Percentiles rank a stretch among this genome's conserved stretches.
Conservation (phyloP, 2,329 filamentous ascomycete genomes). For the Pestalotiopsis sp. region DNA sequence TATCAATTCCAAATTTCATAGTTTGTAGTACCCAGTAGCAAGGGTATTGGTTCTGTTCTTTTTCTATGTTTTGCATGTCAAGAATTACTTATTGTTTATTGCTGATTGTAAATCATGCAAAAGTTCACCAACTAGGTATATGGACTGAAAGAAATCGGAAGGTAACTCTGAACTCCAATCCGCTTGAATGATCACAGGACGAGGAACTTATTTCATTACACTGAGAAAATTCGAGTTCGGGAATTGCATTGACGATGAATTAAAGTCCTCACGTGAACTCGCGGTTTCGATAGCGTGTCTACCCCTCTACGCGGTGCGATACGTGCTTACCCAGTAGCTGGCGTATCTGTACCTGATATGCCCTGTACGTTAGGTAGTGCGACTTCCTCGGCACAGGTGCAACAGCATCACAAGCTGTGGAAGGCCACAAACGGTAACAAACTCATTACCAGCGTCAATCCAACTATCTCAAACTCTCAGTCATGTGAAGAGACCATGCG, state of each 20-base stretch:
- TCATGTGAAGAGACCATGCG: background rate
- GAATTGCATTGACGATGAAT: background rate
- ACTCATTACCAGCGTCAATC: background rate
- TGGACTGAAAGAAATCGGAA: no score
- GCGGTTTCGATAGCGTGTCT: background rate
- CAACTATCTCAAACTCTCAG: background rate
- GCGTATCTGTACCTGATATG: background rate
- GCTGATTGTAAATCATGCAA: no score
- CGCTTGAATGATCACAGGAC: no score
- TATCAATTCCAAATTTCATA: no score
- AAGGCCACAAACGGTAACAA: background rate
- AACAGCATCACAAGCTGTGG: background rate
- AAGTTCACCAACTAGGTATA: no score
- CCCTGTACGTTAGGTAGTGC: background rate
- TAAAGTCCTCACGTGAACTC: constrained; percentile 4
- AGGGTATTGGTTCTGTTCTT: no score
- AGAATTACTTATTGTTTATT: no score
- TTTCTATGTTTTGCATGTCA: no score
- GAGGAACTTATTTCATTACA: background rate
- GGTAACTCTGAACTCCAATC: no score
- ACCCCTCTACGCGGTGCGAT: background rate
- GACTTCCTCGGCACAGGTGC: no score
- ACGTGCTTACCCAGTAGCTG: background rate
- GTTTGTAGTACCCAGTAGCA: no score
- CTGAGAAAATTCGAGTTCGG: background rate